Percentiles rank a stretch among this genome's conserved stretches.
Conservation (phyloP, 2,329 filamentous ascomycete genomes). For the Alternaria ethzedia region DNA sequence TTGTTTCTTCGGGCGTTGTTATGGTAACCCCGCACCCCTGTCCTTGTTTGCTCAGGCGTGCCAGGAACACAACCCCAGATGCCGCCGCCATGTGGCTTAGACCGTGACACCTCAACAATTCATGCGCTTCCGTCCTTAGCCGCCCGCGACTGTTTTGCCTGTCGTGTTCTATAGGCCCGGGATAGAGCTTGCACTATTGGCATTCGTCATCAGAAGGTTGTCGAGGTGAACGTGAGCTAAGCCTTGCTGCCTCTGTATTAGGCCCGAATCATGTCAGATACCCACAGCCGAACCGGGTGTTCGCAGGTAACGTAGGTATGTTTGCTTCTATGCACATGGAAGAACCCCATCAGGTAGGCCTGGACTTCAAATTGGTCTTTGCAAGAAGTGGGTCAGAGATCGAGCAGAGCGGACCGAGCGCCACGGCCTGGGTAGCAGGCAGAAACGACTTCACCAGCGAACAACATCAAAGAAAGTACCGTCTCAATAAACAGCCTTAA, state of each 20-base stretch:
- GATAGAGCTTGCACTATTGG: not conserved
- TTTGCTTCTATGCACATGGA: not conserved
- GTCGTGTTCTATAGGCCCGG: conserved; percentile 3
- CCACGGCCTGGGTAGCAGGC: not conserved
- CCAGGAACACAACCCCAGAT: conserved; percentile 11
- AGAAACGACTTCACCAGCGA: not conserved
- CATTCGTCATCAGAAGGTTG: not conserved
- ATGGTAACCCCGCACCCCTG: conserved; percentile 8
- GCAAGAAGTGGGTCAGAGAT: not conserved
- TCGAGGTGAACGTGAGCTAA: conserved; percentile 1
- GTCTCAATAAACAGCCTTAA: not conserved
- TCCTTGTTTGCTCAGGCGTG: conserved; percentile 6
- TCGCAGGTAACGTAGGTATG: not conserved
- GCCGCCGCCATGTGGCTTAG: conserved; percentile 8
- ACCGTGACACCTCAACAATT: conserved; percentile 3
- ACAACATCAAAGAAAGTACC: not conserved
- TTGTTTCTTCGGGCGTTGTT: conserved; percentile 20
- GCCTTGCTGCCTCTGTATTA: conserved; percentile 1
- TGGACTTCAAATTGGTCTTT: not conserved
- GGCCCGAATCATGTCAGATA: conserved; percentile 3
- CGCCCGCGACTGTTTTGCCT: conserved; percentile 1
- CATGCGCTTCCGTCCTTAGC: conserved; percentile 2
- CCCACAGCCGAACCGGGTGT: conserved; percentile 9
- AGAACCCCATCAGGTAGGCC: not conserved
- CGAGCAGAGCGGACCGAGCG: not conserved